Base-by-base conservation (phyloP, 2,329 filamentous ascomycete species). In the Neonectria sp. region DNA sequence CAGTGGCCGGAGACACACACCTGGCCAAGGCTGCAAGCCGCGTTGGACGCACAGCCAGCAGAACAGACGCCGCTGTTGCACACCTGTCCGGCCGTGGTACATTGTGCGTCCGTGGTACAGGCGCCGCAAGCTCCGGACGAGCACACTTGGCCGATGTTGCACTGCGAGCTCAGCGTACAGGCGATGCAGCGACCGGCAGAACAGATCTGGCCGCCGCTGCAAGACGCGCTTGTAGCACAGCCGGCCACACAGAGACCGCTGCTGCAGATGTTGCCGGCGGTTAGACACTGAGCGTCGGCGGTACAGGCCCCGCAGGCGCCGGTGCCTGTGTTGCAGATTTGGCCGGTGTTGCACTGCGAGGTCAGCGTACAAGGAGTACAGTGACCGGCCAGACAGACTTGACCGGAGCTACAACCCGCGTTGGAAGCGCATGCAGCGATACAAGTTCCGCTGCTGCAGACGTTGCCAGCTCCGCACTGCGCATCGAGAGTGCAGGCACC, bases 291-390 rank as follows among this genome's bases (percentile, higher is more conserved):
- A 3, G 49, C 2, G 35, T 68, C 63, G 6, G 33, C n/a, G 1
- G 51, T 29, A 17, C 67, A 71, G 1, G 56, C 13, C 2, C 45
- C 33, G 43, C 69, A 69, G 11, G 21, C 29, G n/a, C 55, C 45
- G 5, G 9, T 3, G n/a, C 55, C 45, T 3, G 9, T 3, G 13
- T 25, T 43, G 45, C 69, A 71, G 8, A 71, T 55, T 15, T 69
- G 60, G 8, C 69, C 67, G 4, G 58, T 65, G 17, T 51, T 21
- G 40, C 69, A 71, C 29, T 71, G 63, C 3, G 52, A 51, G 43
- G 12, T 46, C 3, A 21, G 2, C 1, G 68, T 61, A 21, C 68
- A 70, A 9, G 66, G 15, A 3, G 27, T 58, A 45, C 68, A 70
- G 27, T 46, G 63, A 1, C 66, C 60, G 2, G 33, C 25, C 12